phyloP scores from a whole-genome alignment of 305 asterid genomes.

The Fraxinus sp. region DNA sequence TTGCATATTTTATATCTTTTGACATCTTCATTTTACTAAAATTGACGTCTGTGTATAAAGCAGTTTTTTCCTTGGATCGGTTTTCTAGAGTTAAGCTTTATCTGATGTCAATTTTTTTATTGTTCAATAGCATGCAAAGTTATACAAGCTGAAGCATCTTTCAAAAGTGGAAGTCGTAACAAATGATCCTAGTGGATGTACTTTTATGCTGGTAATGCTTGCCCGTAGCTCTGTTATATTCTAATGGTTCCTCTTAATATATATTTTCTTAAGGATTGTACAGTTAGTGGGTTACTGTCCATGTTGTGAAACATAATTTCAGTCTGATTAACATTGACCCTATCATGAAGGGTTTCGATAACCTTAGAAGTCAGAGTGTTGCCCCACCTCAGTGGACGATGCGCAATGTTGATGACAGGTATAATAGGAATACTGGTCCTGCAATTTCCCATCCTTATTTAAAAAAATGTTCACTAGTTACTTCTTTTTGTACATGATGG shows the following conservation, averaged over 20 bases:
- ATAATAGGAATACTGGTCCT: constrained; percentile 17
- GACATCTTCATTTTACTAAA: constrained; percentile 9
- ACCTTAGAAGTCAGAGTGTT: constrained; percentile 92
- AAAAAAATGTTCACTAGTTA: constrained; percentile 8
- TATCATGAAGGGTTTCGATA: constrained; percentile 83
- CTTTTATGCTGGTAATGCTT: constrained; percentile 73
- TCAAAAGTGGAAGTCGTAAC: constrained; percentile 89
- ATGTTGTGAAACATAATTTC: background rate
- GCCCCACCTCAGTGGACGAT: constrained; percentile 99
- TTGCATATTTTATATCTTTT: constrained; percentile 12
- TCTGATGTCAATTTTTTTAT: constrained; percentile 26
- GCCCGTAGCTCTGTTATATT: constrained; percentile 14
- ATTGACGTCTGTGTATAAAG: background rate
- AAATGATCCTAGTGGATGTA: constrained; percentile 97
- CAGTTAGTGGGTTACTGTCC: constrained; percentile 6
- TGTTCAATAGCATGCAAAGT: constrained; percentile 75
- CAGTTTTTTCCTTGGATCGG: constrained; percentile 1
- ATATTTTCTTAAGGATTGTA: constrained; percentile 2
- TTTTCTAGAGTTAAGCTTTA: constrained; percentile 12
- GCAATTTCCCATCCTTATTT: constrained; percentile 15
- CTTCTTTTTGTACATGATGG: constrained; percentile 16
- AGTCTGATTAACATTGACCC: constrained; percentile 27
- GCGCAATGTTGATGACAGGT: constrained; percentile 99
- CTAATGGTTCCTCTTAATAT: constrained; percentile 9
- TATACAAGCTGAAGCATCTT: constrained; percentile 88